Percentiles rank a stretch among this genome's conserved stretches.
These are phyloP conservation scores for Cylindrotheca fusiformis DNA, from an alignment of 108 stramenopile species.

Conservation along the genomic window DNA sequence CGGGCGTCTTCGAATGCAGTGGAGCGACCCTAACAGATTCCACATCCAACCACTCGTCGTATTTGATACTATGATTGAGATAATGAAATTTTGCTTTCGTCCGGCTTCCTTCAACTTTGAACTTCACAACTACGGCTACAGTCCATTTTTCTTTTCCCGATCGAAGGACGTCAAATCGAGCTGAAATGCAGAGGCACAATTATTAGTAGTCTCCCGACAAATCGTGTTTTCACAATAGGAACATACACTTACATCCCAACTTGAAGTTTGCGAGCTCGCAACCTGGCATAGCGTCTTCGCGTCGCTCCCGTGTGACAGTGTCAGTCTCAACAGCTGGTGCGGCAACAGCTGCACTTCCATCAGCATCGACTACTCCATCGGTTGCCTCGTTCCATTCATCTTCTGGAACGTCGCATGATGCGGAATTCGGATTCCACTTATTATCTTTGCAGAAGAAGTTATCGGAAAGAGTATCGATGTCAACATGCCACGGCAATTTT, in stretches of 20 bases:
- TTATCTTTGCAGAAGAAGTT: slow-evolving; percentile 87
- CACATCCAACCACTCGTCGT: slow-evolving; percentile 74
- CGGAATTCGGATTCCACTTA: slow-evolving; percentile 65
- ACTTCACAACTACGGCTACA: slow-evolving; percentile 58
- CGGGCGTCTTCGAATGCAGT: slow-evolving; percentile 17
- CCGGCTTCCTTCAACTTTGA: slow-evolving; percentile 45
- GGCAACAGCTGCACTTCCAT: slow-evolving; percentile 14
- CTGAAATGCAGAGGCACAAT: slow-evolving; percentile 23
- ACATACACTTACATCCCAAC: slow-evolving; percentile 15
- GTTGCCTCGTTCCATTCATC: slow-evolving; percentile 75
- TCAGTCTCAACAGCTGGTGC: not conserved
- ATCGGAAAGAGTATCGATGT: slow-evolving; percentile 77
- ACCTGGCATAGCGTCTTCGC: not conserved
- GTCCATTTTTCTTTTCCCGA: slow-evolving; percentile 49
- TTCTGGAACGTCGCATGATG: slow-evolving; percentile 73
- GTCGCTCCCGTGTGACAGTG: too few relatives aligned
- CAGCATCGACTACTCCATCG: slow-evolving; percentile 30
- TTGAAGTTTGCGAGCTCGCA: slow-evolving; percentile 13
- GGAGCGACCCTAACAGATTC: slow-evolving; percentile 67
- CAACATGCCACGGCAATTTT: slow-evolving; percentile 85
- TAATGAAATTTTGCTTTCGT: slow-evolving; percentile 77
- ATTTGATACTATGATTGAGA: slow-evolving; percentile 36
- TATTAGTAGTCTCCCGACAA: not conserved
- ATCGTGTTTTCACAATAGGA: not conserved
- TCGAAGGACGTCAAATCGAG: slow-evolving; percentile 78